These are phyloP conservation scores for Penicillium sclerotigenum DNA, from an alignment of 2,329 filamentous ascomycete genomes.

Conservation along the genomic window DNA sequence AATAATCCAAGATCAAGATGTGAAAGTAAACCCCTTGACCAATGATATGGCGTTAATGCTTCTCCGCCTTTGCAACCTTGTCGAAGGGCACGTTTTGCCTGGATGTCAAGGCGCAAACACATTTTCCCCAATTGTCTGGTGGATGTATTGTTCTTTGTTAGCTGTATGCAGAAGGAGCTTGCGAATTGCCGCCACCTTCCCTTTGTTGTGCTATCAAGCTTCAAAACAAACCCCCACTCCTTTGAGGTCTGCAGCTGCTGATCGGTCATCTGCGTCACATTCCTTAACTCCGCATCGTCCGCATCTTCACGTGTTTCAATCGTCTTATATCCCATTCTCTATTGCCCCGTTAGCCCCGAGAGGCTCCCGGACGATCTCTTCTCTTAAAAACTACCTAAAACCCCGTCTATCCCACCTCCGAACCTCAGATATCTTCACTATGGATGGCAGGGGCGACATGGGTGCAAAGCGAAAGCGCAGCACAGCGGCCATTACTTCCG, in stretches of 20 bases:
- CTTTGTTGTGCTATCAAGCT: not conserved
- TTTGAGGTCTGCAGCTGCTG: not conserved
- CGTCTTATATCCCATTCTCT: constrained; percentile 1
- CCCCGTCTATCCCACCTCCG: constrained; percentile 5
- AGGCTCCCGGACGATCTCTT: constrained; percentile 13
- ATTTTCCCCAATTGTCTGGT: constrained; percentile 14
- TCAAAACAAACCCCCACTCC: not conserved
- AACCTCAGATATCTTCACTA: constrained; percentile 25
- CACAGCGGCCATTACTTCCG: constrained; percentile 47
- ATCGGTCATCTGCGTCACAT: constrained; percentile 13
- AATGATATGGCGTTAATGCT: not conserved
- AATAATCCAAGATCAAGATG: not conserved
- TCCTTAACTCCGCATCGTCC: constrained; percentile 12
- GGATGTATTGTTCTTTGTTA: constrained; percentile 37
- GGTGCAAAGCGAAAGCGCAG: constrained; percentile 56
- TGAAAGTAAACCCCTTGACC: not conserved
- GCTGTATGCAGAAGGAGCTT: constrained; percentile 30
- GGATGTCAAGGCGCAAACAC: constrained; percentile 6
- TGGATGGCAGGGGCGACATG: constrained; percentile 51
- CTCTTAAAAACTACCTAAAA: constrained; percentile 6
- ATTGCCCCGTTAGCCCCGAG: constrained; percentile 12
- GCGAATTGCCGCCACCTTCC: constrained; percentile 17
- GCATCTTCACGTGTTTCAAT: not conserved
- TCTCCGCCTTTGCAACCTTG: not conserved
- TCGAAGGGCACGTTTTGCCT: constrained; percentile 1